Percentiles rank a stretch among this genome's conserved stretches.
These are phyloP conservation scores for Zhuliangozyma parablackwelliae DNA, from an alignment of 1,139 yeast genomes.

Conservation along the genomic window DNA sequence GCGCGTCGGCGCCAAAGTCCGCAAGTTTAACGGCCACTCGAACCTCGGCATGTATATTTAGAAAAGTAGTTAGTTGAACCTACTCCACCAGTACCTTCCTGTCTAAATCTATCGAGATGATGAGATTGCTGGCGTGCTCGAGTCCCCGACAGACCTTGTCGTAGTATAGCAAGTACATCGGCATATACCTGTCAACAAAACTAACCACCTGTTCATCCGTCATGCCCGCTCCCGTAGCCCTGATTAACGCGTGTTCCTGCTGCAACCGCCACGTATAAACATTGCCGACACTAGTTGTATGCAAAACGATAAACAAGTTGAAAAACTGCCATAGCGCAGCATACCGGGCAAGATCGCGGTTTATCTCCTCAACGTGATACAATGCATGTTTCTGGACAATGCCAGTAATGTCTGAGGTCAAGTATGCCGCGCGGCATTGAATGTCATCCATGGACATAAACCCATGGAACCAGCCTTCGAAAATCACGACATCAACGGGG, in stretches of 20 bases:
- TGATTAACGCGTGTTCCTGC: conserved; percentile 72
- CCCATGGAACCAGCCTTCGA: conserved; percentile 97
- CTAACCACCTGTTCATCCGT: conserved; percentile 57
- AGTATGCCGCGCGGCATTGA: conserved; percentile 18
- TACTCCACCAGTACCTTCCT: conserved; percentile 4
- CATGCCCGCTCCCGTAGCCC: conserved; percentile 68
- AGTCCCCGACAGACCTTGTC: conserved; percentile 26
- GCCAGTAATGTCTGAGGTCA: conserved; percentile 15
- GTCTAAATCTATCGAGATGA: conserved; percentile 7
- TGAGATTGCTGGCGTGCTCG: conserved; percentile 4
- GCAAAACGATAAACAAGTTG: conserved; percentile 55
- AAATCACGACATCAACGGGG: conserved; percentile 59
- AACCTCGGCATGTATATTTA: conserved; percentile 39
- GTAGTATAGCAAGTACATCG: conserved; percentile 71
- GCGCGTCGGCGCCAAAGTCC: conserved; percentile 24
- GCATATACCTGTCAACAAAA: conserved; percentile 85
- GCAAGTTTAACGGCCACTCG: conserved; percentile 33
- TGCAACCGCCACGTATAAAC: conserved; percentile 80
- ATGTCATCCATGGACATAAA: conserved; percentile 42
- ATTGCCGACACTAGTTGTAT: conserved; percentile 54
- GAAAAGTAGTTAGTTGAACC: background rate
- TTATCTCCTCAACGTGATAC: conserved; percentile 39
- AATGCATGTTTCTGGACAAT: conserved; percentile 20
- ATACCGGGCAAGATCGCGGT: conserved; percentile 48
- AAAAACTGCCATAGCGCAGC: conserved; percentile 53